Conservation (phyloP, 129 eudicot species). For the Gnaphalium uliginosum region DNA sequence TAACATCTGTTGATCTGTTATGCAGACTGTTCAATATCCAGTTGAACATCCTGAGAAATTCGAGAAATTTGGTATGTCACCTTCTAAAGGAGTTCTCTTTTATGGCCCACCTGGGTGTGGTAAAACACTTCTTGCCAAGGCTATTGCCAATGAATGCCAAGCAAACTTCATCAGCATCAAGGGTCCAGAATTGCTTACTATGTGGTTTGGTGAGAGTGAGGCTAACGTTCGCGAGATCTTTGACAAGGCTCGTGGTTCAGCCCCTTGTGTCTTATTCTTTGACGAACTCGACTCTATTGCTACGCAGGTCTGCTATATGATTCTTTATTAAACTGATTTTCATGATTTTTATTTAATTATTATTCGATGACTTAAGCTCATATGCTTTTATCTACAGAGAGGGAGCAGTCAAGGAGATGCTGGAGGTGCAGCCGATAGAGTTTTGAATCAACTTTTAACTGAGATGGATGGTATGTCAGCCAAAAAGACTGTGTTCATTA, state of each 20-base stretch:
- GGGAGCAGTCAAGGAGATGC: constrained; percentile 95
- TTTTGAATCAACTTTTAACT: constrained; percentile 81
- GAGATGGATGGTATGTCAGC: constrained; percentile 99
- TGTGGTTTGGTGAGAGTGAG: constrained; percentile 99
- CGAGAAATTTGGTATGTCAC: constrained; percentile 96
- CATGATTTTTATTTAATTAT: background rate
- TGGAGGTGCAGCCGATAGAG: constrained; percentile 99
- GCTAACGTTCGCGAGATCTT: constrained; percentile 95
- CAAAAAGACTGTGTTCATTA: constrained; percentile 90
- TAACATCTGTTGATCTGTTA: background rate
- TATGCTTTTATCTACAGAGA: constrained; percentile 49
- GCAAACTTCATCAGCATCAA: constrained; percentile 91
- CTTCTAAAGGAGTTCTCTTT: constrained; percentile 95
- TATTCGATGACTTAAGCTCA: background rate
- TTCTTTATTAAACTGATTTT: background rate
- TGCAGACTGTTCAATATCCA: constrained; percentile 95
- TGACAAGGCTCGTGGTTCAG: constrained; percentile 95
- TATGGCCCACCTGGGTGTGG: constrained; percentile 99
- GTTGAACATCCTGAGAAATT: constrained; percentile 99
- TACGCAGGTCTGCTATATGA: constrained; percentile 62
- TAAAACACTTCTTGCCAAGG: constrained; percentile 90
- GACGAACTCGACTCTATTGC: constrained; percentile 97
- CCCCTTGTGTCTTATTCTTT: constrained; percentile 93
- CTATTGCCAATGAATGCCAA: constrained; percentile 95
- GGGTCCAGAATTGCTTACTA: constrained; percentile 93